phyloP scores from a whole-genome alignment of 306 rosid species.

The Pueraria montana region DNA sequence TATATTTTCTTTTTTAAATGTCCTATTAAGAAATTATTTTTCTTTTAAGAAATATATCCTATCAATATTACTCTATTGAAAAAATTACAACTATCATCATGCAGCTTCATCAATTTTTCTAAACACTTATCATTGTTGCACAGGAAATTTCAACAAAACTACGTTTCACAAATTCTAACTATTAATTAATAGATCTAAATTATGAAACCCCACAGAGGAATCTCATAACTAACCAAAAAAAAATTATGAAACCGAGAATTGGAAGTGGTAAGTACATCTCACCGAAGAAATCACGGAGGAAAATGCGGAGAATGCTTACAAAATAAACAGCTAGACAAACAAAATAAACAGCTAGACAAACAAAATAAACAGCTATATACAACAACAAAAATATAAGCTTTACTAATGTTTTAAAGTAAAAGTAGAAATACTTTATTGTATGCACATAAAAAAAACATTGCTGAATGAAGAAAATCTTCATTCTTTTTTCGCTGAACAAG shows the following conservation, averaged over 20 bases:
- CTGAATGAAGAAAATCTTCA: neutral
- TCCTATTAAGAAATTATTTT: neutral
- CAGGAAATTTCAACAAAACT: neutral
- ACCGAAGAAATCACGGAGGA: constrained; percentile 21
- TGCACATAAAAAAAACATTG: neutral
- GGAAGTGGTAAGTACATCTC: neutral
- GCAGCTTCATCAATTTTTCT: neutral
- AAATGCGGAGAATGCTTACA: constrained; percentile 4
- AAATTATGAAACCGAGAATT: neutral
- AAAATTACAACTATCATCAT: neutral
- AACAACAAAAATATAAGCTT: neutral
- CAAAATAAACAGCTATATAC: neutral
- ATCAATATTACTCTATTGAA: neutral
- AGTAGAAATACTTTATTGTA: neutral
- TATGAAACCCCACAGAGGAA: neutral
- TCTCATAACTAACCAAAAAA: too few species aligned
- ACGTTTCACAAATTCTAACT: neutral
- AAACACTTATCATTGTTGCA: neutral
- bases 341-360: neutral
- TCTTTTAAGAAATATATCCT: neutral
- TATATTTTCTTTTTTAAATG: too few species aligned
- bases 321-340: neutral
- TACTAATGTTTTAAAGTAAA: neutral
- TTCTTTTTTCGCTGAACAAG: too few species aligned
- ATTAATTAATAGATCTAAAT: neutral